Evolutionary conservation across 768 basidiomycete genomes (phyloP), one percentile per base, ranked within the genome.

Genomic region (Goffeauzyma gilvescens): DNA sequence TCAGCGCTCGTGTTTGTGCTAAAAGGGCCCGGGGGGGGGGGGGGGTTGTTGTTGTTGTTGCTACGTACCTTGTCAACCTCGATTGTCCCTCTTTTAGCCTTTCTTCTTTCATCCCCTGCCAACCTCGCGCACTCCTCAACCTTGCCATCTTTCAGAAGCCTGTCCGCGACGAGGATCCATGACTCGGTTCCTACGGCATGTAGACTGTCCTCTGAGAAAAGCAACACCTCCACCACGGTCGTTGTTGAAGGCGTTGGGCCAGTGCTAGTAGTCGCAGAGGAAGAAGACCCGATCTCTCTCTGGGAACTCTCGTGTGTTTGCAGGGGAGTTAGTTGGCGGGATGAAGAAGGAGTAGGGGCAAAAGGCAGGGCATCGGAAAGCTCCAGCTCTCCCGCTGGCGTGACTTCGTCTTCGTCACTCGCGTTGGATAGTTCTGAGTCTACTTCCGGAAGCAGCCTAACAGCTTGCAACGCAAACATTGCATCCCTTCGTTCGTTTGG

Each of bases 51-150:
- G 17, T 18, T 18, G 33, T 17, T 10, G 17, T 25, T 8, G 6
- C n/a, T 13, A 34, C 53, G 45, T 15, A 55, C 59, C 46, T 57
- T 59, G 43, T 60, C 59, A 5, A 48, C 53, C 36, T 62, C 60
- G 15, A 62, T 49, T 36, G 60, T 56, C 4, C 62, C 62, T 41
- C 59, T 35, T 42, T 58, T 48, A 18, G 53, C 58, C 41, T 50
- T 55, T 26, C 58, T 45, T 22, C 60, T 32, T 33, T 64, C 59
- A 5, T 56, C 60, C 37, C 60, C 62, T 5, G 60, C 60, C 15
- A 59, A 28, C 5, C 32, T 40, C 3, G 53, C 51, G n/a, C 57
- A 56, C 25, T 57, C 57, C 5, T 58, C 60, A 26, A 48, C 43
- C 33, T 46, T 46, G 9, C 51, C 40, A 34, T 52, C 49, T 5